Conservation (phyloP, 805 yeast species). For the Saturnispora diversa region DNA sequence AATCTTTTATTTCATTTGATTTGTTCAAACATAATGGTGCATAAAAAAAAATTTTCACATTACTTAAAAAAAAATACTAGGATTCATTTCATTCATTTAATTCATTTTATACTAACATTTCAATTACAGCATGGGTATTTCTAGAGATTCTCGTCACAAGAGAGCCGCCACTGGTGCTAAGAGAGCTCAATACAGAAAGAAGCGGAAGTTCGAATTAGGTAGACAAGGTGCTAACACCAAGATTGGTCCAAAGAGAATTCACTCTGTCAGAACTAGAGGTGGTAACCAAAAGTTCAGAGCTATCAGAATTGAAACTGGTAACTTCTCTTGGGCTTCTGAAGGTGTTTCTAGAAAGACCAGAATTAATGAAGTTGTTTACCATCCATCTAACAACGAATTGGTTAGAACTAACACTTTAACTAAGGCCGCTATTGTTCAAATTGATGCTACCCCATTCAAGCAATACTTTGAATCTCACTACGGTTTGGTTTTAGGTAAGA, state of each 20-base stretch:
- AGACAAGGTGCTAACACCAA: slow-evolving; percentile 99
- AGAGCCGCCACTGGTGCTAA: slow-evolving; percentile 99
- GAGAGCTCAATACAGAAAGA: slow-evolving; percentile 99
- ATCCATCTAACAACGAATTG: slow-evolving; percentile 99
- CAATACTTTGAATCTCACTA: slow-evolving; percentile 99
- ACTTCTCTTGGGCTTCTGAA: slow-evolving; percentile 99
- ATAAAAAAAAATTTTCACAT: no score
- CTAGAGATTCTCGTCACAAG: slow-evolving; percentile 99
- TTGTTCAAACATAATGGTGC: no score
- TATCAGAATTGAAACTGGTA: slow-evolving; percentile 96
- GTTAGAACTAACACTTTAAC: slow-evolving; percentile 99
- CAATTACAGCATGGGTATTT: slow-evolving; percentile 79
- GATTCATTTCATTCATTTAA: not conserved
- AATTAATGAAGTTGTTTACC: slow-evolving; percentile 95
- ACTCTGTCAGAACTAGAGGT: slow-evolving; percentile 99
- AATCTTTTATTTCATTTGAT: no score
- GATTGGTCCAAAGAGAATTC: slow-evolving; percentile 98
- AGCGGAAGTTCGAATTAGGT: slow-evolving; percentile 99
- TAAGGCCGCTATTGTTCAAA: slow-evolving; percentile 97
- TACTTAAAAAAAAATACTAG: not conserved
- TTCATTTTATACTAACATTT: slow-evolving; percentile 7
- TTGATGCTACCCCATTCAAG: slow-evolving; percentile 99
- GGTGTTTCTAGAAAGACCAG: slow-evolving; percentile 99
- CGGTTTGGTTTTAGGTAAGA: slow-evolving; percentile 90
- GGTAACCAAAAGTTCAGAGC: slow-evolving; percentile 99